Evolutionary conservation across 306 rosid species (phyloP), one percentile per base, ranked within the genome.

Genomic region (Neltuma alba): DNA sequence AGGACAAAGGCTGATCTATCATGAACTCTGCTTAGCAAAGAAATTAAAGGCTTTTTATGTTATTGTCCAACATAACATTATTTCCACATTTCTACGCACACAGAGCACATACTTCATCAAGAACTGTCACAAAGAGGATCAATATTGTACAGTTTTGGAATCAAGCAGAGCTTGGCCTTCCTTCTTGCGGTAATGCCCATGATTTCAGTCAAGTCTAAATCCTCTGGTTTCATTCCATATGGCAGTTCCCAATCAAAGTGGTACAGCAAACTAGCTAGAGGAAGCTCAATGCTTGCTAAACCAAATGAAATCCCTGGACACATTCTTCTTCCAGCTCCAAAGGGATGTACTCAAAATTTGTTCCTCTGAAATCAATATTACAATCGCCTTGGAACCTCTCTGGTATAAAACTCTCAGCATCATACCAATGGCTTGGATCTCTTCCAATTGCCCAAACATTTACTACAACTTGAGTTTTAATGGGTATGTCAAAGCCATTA

Each of bases 331-430:
- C 71, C 71, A 3, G 47, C 47, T 4, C 71, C 71, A 37, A 65
- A 65, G 71, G 71, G 1, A 65, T n/a, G 47, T 65, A 36, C 71
- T 65, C 71, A 65, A 65, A 65, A 30, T 65, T 65, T 10, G 45
- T 36, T 23, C 71, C 71, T 37, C 5, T 36, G 2, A 65, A 65
- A 65, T 65, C 30, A 34, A 37, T 4, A 14, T 61, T 10, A 36
- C 2, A 36, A 65, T 12, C 20, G 15, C 47, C 71, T 2, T 65
- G 47, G 4, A 36, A 65, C 3, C 47, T 65, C 30, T 65, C 71
- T 65, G 71, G 71, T 20, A 65, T 65, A n/a, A 37, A 65, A 6
- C 47, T 36, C 71, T 65, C 71, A 37, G 71, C 71, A 36, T 34
- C 71, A 9, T 20, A 36, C 71, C 71, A 65, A 65, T 37, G 9